Evolutionary conservation across 2,329 filamentous ascomycete species (phyloP), one percentile per base, ranked within the genome.

Genomic region (Aspergillus nomiae): DNA sequence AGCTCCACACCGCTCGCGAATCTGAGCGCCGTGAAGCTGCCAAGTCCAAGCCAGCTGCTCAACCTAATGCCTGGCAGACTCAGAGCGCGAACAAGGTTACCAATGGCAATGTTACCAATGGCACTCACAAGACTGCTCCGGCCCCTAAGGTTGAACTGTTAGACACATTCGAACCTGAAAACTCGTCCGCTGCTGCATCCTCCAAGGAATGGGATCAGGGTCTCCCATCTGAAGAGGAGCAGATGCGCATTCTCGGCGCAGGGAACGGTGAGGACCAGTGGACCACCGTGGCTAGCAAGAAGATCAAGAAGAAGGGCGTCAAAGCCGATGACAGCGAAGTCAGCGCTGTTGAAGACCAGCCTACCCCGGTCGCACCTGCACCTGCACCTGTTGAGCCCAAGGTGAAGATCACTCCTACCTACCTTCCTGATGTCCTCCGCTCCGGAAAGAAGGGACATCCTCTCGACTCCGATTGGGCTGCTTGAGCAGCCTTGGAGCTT

Each of bases 1-100:
- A 97, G 82, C 88, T 92, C 67, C 90, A 93, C 66, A 85, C 86
- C 64, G 93, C 93, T 61, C 89, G 94, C 68, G 87, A 93, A 74
- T 87, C 92, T 56, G 92, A 96, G 77, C 93, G 93, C 65, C 94
- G 95, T 70, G 93, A 94, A 65, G 76, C 86, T 38, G 78, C 81
- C 53, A 76, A 80, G 53, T 77, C 82, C 28, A 78, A 82, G 62
- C 75, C 82, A n/a, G 71, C 80, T 45, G 77, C 76, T 32, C 67
- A 66, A 54, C 67, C 69, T 63, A 89, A 85, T 75, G 83, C 83
- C 30, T 89, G 87, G 87, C 78, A 77, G 56, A 77, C 78, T 65
- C 75, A 86, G 65, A 68, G 70, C 55, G 68, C 61, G 28, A 61
- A 61, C 45, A 69, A 70, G 56, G 67, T 62, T 59, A 64, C 67